Evolutionary conservation across 2,329 filamentous ascomycete species (phyloP).

Genomic region (Colletotrichum caudatum): DNA sequence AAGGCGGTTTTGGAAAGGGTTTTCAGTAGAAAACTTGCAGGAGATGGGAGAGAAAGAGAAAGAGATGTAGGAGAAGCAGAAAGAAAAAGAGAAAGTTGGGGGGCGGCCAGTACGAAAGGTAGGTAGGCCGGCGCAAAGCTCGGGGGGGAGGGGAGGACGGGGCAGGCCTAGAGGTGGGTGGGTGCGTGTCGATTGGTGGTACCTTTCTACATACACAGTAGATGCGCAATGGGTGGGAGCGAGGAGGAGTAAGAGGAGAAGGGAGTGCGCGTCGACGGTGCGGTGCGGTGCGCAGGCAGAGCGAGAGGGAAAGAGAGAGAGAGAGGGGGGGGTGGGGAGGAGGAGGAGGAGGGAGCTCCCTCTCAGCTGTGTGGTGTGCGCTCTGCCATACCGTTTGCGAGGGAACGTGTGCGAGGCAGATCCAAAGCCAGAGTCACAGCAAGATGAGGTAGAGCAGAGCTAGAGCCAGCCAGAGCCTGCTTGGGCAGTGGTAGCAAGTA

Average conservation of each 20-base stretch:
- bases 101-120: conserved; percentile 34
- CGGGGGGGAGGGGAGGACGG: conserved; percentile 30
- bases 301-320: conserved; percentile 10
- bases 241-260: conserved; percentile 27
- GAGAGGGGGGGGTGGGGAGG: conserved; percentile 15
- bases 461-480: background rate
- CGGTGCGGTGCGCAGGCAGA: conserved; percentile 24
- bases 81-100: conserved; percentile 38
- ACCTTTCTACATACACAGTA: conserved; percentile 9
- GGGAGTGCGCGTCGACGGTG: conserved; percentile 32
- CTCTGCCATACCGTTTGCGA: conserved; percentile 34
- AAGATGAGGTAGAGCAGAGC: conserved; percentile 1
- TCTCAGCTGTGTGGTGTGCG: conserved; percentile 33
- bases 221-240: conserved; percentile 26
- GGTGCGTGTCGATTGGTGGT: conserved; percentile 37
- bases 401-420: conserved; percentile 35
- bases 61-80: conserved; percentile 33
- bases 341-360: conserved; percentile 32
- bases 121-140: conserved; percentile 42
- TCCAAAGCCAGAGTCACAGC: conserved; percentile 15
- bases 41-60: conserved; percentile 27
- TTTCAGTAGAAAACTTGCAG: conserved; percentile 6
- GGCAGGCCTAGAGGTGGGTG: conserved; percentile 36
- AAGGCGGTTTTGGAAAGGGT: background rate
- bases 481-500: conserved; percentile 12